Conservation (phyloP, 768 basidiomycete species). For the Epithele typhae region DNA sequence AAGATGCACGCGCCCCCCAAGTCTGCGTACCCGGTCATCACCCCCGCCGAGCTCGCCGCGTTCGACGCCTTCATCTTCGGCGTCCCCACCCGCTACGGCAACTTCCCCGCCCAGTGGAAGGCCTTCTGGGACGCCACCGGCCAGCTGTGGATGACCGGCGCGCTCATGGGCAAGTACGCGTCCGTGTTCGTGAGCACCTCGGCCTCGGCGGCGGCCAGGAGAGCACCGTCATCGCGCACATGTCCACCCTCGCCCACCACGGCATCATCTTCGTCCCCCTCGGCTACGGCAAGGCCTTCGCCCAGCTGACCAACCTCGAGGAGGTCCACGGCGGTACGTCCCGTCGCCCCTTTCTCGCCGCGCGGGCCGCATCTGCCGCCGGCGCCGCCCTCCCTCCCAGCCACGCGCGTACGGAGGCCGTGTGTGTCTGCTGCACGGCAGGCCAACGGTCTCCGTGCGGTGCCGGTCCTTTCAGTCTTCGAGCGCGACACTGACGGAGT, state of each 20-base stretch:
- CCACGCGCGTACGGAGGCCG: too few relatives aligned
- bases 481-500: not conserved
- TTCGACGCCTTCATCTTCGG: constrained; percentile 81
- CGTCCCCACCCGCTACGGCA: constrained; percentile 78
- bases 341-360: not conserved
- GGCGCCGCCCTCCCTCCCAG: too few relatives aligned
- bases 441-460: too few relatives aligned
- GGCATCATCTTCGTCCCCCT: constrained; percentile 51
- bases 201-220: constrained; percentile 71
- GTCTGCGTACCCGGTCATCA: constrained; percentile 66
- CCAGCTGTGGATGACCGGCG: constrained; percentile 54
- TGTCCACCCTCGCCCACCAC: constrained; percentile 52
- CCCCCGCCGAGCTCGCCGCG: constrained; percentile 46
- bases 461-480: not conserved
- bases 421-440: too few relatives aligned
- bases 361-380: too few relatives aligned
- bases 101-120: constrained; percentile 80
- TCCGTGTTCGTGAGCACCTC: constrained; percentile 72
- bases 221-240: constrained; percentile 30
- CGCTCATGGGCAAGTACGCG: constrained; percentile 71
- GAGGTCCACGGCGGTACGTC: constrained; percentile 45
- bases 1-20: constrained; percentile 74
- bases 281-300: constrained; percentile 42
- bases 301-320: constrained; percentile 34
- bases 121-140: constrained; percentile 80